Evolutionary conservation across 805 yeast species (phyloP), one percentile per base, ranked within the genome.

Genomic region (Yarrowia osloensis): DNA sequence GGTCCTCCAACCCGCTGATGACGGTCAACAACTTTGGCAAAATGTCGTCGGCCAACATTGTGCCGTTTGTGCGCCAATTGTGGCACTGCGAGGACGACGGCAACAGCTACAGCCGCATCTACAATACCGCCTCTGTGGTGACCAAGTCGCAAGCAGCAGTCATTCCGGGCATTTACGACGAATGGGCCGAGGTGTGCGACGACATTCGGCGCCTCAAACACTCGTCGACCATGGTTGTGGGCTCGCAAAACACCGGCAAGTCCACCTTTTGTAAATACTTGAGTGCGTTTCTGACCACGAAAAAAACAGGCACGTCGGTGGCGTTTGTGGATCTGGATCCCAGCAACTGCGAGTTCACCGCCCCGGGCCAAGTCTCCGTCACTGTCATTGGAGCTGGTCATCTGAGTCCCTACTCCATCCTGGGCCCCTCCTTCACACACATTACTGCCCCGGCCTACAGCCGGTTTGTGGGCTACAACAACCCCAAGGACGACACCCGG

Each of bases 401-500:
- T 15, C 3, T 22, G 12, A 57, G 63, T 21, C 63, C 63, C 19
- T 44, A 33, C 24, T 61, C 66, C 5, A 4, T 61, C 15, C 42
- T 61, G 4, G 54, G 66, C 1, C 66, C 66, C 40, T 44, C 52
- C 22, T 61, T 21, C 54, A 61, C 66, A 9, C 54, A 44, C 31
- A 22, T 33, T n/a, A 61, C 44, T 12, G 12, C 42, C 4, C 54
- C 66, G 3, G n/a, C 12, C 15, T 44, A 29, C 52, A 42, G 52
- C 9, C 66, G 66, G 8, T 61, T 44, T 44, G 66, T 61, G 40
- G 66, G 66, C 40, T 61, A 61, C 66, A 44, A 61, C 66, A 61
- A 26, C 44, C 54, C 54, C 40, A 61, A 46, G 17, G 66, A 61
- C n/a, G 52, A 44, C 19, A 61, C 54, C 17, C 4, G 63, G 13